phyloP scores from a whole-genome alignment of 129 eudicot genomes.

The Pseudognaphalium luteoalbum region DNA sequence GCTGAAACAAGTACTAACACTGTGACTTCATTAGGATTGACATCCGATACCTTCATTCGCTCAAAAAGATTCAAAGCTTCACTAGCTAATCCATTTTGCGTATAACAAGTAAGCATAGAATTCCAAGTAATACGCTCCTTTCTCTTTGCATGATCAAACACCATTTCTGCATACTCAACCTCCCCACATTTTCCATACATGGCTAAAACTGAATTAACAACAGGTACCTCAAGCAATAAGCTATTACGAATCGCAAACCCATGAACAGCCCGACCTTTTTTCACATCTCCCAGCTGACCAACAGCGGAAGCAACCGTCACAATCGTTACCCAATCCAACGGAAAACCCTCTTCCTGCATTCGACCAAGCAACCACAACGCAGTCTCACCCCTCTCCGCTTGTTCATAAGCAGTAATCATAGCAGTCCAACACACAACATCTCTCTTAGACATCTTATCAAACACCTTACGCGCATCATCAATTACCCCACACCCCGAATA shows the following conservation, averaged over 20 bases:
- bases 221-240: slow-evolving; percentile 29
- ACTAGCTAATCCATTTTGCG: slow-evolving; percentile 33
- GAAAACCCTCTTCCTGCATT: slow-evolving; percentile 44
- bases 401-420: slow-evolving; percentile 54
- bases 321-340: slow-evolving; percentile 39
- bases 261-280: slow-evolving; percentile 33
- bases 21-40: slow-evolving; percentile 39
- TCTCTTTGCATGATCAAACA: slow-evolving; percentile 22
- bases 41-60: slow-evolving; percentile 23
- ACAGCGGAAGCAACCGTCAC: slow-evolving; percentile 45
- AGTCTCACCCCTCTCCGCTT: slow-evolving; percentile 32
- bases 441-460: slow-evolving; percentile 55
- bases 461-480: slow-evolving; percentile 43
- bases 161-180: slow-evolving; percentile 31
- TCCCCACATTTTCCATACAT: slow-evolving; percentile 51
- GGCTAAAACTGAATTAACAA: slow-evolving; percentile 45
- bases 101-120: slow-evolving; percentile 38
- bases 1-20: slow-evolving; percentile 41
- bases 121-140: slow-evolving; percentile 35
- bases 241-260: slow-evolving; percentile 34
- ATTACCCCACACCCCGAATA: slow-evolving; percentile 46
- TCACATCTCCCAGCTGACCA: slow-evolving; percentile 37
- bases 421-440: slow-evolving; percentile 68
- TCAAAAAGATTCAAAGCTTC: slow-evolving; percentile 53
- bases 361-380: slow-evolving; percentile 36